These are phyloP conservation scores for Ganoderma sinense DNA, from an alignment of 1,284 basidiomycete species.

Conservation along the genomic window DNA sequence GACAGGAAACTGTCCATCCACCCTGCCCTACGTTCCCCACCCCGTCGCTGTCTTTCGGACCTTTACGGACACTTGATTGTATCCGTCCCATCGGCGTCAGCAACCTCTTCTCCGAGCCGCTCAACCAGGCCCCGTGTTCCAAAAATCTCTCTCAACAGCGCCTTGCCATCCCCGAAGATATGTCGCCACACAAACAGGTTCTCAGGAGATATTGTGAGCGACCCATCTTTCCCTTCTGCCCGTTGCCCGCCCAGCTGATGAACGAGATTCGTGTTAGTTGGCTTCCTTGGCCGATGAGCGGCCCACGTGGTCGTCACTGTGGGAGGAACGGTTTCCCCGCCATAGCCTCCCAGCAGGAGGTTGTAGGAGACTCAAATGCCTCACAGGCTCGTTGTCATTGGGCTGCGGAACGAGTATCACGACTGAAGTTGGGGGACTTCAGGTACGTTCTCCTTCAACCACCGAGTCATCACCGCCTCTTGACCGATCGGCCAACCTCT, in stretches of 20 bases:
- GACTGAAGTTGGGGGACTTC: neutral
- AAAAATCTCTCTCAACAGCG: neutral
- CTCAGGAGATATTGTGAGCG: neutral
- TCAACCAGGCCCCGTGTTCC: neutral
- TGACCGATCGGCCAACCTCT: neutral
- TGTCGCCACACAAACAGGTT: neutral
- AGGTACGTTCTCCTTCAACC: neutral
- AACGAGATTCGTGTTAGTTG: neutral
- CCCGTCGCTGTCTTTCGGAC: neutral
- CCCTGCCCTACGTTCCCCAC: neutral
- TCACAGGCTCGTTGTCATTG: neutral
- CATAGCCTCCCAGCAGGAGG: neutral
- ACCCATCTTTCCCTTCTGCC: neutral
- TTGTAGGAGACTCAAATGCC: neutral
- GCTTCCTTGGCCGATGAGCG: neutral
- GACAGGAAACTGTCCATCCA: neutral
- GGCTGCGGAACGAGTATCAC: neutral
- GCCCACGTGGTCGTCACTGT: neutral
- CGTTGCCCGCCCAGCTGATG: neutral
- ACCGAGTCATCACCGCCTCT: neutral
- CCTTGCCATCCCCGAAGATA: neutral
- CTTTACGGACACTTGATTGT: neutral
- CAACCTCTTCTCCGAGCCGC: neutral
- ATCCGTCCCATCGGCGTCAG: neutral
- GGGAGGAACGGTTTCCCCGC: neutral